Evolutionary conservation across 768 basidiomycete species (phyloP), one percentile per base, ranked within the genome.

Genomic region (Pulveroboletus sp.): DNA sequence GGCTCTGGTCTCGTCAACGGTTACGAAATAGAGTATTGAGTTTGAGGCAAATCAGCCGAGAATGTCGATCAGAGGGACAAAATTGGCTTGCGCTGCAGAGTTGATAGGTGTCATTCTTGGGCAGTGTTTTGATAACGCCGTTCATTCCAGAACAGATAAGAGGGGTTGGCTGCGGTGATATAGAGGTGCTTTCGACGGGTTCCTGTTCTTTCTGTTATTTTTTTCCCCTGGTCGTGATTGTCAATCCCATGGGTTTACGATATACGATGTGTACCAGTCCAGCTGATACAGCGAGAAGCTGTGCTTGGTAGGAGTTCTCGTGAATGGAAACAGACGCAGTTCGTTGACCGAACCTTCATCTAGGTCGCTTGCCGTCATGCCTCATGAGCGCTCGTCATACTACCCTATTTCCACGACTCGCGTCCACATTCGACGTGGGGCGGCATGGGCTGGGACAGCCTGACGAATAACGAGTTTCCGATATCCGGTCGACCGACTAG

Each of bases 1-100:
- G 15, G 78, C 77, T 68, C 73, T 69, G 11, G 71, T 71, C 8
- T 63, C 67, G 3, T 63, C 63, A 6, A 49, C 39, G 50, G 45
- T 56, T n/a, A n/a, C 44, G 30, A 51, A 55, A 42, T 63, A 62
- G 50, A 38, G 18, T 0, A 40, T 28, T 49, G 49, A 18, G 38
- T 13, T 30, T 8, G 39, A 36, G 43, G 28, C 27, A 28, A 36
- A 48, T 6, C 3, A 45, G 49, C 31, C n/a, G 40, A 33, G 47
- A 37, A 39, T 38, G 46, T 43, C 32, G 51, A 42, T 30, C 48
- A 17, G 43, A 43, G 31, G 41, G 17, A 45, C 15, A 31, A 44
- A 28, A 17, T 9, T 32, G 49, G 35, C 21, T 49, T 46, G 17
- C 37, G 33, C 41, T 33, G 44, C 27, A 46, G 43, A 11, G 42